Base-by-base conservation (phyloP, 257 asterid genomes). In the Ocimum tenuiflorum region DNA sequence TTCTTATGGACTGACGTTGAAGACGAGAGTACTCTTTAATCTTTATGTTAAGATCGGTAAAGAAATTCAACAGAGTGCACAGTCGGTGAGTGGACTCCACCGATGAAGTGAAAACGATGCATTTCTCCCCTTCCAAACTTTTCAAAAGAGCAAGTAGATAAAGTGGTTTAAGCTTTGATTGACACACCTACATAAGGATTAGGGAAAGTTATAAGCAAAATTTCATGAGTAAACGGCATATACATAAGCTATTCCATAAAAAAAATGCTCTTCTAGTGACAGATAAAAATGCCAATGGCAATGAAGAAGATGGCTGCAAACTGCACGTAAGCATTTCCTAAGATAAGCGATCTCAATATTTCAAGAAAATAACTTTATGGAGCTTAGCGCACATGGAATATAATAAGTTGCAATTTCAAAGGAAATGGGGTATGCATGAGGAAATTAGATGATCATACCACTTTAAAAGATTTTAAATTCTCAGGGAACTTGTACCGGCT, bases 21-120 rank as follows among this genome's bases (percentile, higher is more conserved):
- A 81, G 89, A 60, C 96, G 85, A 3, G 98, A 91, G 75, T 91
- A 91, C 69, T 91, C 96, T 69, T 83, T 79, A 71, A 91, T 73
- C 79, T 79, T 81, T 58, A 91, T 61, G 73, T 82, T 73, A 65
- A 82, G 77, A 79, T 78, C 84, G 52, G 64, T 84, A 63, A 88
- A 85, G 72, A 76, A 87, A 65, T 81, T 85, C 58, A 91, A 79
- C 63, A 85, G 73, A 46, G 83, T 79, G 79, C 95, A 85, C 60
- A 91, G 72, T 50, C 95, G 81, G 78, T 86, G 96, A 71, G 95
- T 83, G 47, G 91, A 82, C 78, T 88, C 95, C 22, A 91, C 92
- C 1, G 98, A 91, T 63, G 91, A 80, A 45, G 96, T 88, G 88
- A 91, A 88, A 75, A 91, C 87, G 68, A 91, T 91, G 73, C 89